Evolutionary conservation across 805 yeast species (phyloP).

Genomic region (Yamadazyma laniorum): DNA sequence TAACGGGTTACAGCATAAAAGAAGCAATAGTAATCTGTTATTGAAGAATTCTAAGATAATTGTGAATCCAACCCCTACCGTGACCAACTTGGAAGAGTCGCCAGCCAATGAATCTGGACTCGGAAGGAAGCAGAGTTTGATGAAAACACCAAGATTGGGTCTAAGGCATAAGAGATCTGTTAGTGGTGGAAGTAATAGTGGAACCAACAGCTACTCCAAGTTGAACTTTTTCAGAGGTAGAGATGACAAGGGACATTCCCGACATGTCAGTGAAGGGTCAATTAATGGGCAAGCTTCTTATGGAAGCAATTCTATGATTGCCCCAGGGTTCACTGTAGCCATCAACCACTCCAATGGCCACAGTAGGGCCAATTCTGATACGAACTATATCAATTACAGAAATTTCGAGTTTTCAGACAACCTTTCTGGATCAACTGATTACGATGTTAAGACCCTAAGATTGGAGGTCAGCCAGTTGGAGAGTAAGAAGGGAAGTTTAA

Average conservation of each 20-base stretch:
- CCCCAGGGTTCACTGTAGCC: conserved; percentile 44
- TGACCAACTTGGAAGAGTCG: conserved; percentile 34
- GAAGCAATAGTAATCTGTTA: conserved; percentile 4
- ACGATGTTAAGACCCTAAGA: conserved; percentile 20
- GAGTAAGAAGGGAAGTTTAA: conserved; percentile 7
- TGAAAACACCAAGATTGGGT: conserved; percentile 30
- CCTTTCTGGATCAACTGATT: conserved; percentile 1
- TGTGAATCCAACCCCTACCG: conserved; percentile 29
- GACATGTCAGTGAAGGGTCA: conserved; percentile 42
- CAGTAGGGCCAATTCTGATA: conserved; percentile 9
- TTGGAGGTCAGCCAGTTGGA: conserved; percentile 41
- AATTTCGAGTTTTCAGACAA: conserved; percentile 8
- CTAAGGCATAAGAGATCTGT: conserved; percentile 41
- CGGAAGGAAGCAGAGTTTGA: conserved; percentile 26
- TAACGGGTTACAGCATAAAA: conserved; percentile 8
- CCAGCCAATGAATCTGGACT: conserved; percentile 8
- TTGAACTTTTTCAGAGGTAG: conserved; percentile 33
- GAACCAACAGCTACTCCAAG: conserved; percentile 23
- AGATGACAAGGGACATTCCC: conserved; percentile 31
- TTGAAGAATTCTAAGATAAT: conserved; percentile 10
- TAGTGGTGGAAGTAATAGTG: conserved; percentile 31
- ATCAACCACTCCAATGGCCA: too few species aligned
- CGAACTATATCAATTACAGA: conserved; percentile 10
- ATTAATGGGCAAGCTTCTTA: conserved; percentile 11
- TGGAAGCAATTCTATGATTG: conserved; percentile 26